A percentile compares a stretch with the other conserved stretches of the same genome.
These are phyloP conservation scores for Helicocarpus griseus DNA, from an alignment of 2,329 filamentous ascomycete genomes.

Conservation along the genomic window DNA sequence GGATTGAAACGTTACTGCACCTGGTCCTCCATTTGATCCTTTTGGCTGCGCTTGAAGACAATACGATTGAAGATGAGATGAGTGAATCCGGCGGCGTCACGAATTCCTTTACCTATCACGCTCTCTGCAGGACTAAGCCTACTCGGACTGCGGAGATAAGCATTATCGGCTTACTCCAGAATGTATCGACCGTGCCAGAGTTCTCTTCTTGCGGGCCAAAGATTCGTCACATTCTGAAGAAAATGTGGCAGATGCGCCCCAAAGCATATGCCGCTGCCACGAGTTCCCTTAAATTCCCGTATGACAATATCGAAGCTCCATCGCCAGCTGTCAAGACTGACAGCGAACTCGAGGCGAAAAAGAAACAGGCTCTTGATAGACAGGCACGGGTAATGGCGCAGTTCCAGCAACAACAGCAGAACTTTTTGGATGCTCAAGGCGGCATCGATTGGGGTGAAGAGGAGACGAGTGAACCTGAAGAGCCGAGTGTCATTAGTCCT, in stretches of 20 bases:
- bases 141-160: slow-evolving; percentile 34
- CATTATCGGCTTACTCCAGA: slow-evolving; percentile 44
- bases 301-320: slow-evolving; percentile 70
- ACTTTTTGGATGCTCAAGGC: slow-evolving; percentile 82
- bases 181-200: slow-evolving; percentile 54
- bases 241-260: slow-evolving; percentile 75
- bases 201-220: slow-evolving; percentile 79
- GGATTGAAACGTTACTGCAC: slow-evolving; percentile 85
- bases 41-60: slow-evolving; percentile 77
- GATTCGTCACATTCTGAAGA: slow-evolving; percentile 70
- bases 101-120: slow-evolving; percentile 57
- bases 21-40: slow-evolving; percentile 81
- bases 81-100: slow-evolving; percentile 31
- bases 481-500: slow-evolving; percentile 37
- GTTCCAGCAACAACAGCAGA: slow-evolving; percentile 95
- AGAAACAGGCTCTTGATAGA: slow-evolving; percentile 78
- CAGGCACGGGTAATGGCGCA: slow-evolving; percentile 95
- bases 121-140: slow-evolving; percentile 53
- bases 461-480: slow-evolving; percentile 56
- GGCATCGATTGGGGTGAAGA: slow-evolving; percentile 83
- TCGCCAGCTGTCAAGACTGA: slow-evolving; percentile 62
- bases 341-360: slow-evolving; percentile 63
- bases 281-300: slow-evolving; percentile 48
- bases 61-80: slow-evolving; percentile 46
- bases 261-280: slow-evolving; percentile 61